Evolutionary conservation across 371 early-diverging fungal genomes (phyloP).

Genomic region (Mucor velutinosus): DNA sequence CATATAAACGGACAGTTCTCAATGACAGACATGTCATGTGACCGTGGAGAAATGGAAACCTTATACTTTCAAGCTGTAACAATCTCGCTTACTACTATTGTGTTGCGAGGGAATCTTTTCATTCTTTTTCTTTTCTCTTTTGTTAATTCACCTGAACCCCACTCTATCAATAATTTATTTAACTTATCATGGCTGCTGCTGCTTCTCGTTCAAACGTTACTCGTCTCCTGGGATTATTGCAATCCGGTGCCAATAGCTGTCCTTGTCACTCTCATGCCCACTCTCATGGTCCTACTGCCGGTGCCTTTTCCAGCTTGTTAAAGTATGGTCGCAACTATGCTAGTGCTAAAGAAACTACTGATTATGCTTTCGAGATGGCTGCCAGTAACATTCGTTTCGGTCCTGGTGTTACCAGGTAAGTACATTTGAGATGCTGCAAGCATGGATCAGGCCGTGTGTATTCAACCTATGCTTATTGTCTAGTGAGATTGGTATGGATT

Average conservation of each 20-base stretch:
- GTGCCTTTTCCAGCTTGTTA: conserved; percentile 41
- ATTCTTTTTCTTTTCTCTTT: conserved; percentile 7
- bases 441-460: neutral
- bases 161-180: conserved; percentile 1
- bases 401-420: conserved; percentile 76
- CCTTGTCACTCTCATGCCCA: conserved; percentile 61
- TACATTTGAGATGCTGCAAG: neutral
- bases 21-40: conserved; percentile 24
- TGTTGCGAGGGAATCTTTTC: neutral
- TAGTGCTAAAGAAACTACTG: conserved; percentile 52
- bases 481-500: conserved; percentile 87
- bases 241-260: conserved; percentile 47
- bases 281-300: conserved; percentile 33
- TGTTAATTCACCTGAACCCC: conserved; percentile 3
- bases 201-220: conserved; percentile 54
- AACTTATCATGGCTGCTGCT: conserved; percentile 44
- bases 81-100: neutral
- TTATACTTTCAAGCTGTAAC: neutral
- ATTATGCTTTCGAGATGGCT: conserved; percentile 91
- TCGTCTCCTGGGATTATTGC: conserved; percentile 46
- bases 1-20: neutral
- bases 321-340: conserved; percentile 53
- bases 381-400: conserved; percentile 90
- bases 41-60: conserved; percentile 25
- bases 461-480: neutral